Evolutionary conservation across 208 protist species (phyloP).

Genomic region (Tritrichomonas musculus): DNA sequence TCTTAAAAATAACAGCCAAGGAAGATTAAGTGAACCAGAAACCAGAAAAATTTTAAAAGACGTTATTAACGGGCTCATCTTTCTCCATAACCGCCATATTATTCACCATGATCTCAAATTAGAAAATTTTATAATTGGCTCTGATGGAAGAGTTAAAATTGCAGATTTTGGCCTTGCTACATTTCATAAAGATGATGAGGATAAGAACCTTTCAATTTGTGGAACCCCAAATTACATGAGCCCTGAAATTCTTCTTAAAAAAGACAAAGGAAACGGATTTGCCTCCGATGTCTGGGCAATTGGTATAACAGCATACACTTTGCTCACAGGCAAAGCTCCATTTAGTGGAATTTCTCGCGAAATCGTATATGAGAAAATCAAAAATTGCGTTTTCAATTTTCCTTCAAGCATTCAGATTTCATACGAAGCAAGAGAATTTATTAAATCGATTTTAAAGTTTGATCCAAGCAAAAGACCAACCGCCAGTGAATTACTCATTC

Average conservation of each 20-base stretch:
- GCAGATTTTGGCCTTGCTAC: slow-evolving; percentile 82
- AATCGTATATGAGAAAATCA: slow-evolving; percentile 83
- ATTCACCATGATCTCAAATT: slow-evolving; percentile 92
- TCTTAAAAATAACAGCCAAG: too few relatives aligned
- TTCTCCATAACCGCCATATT: slow-evolving; percentile 51
- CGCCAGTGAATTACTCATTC: slow-evolving; percentile 67
- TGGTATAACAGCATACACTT: not conserved
- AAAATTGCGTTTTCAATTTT: slow-evolving; percentile 76
- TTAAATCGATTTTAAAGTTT: slow-evolving; percentile 62
- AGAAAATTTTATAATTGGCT: slow-evolving; percentile 82
- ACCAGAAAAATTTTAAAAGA: too few relatives aligned
- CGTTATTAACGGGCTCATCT: not conserved
- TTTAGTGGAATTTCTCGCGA: slow-evolving; percentile 65
- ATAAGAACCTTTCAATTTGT: slow-evolving; percentile 63
- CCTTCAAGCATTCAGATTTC: slow-evolving; percentile 63
- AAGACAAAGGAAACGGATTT: slow-evolving; percentile 46
- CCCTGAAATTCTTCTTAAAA: not conserved
- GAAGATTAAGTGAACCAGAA: too few relatives aligned
- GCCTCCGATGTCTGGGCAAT: not conserved
- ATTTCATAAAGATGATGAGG: slow-evolving; percentile 70
- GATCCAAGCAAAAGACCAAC: slow-evolving; percentile 68
- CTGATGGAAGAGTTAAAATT: slow-evolving; percentile 71
- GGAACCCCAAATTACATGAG: not conserved
- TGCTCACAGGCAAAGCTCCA: not conserved
- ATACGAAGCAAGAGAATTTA: slow-evolving; percentile 68